Percentiles rank a stretch among this genome's conserved stretches.
These are phyloP conservation scores for Chaetomidium leptoderma DNA, from an alignment of 495 filamentous ascomycete genomes.

Conservation along the genomic window DNA sequence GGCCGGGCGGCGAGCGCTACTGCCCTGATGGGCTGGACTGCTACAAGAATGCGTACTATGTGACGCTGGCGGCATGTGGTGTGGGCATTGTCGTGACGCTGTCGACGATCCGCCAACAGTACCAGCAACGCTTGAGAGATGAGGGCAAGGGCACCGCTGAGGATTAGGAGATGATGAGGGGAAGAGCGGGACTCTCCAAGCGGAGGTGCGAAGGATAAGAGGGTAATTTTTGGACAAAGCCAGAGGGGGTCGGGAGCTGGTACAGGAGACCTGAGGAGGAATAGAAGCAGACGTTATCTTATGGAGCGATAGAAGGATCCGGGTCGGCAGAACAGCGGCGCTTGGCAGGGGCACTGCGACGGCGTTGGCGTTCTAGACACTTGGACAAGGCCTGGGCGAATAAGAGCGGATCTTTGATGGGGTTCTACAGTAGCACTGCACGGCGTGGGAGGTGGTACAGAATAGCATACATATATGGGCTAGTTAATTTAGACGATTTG, in stretches of 20 bases:
- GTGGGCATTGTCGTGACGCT: constrained; percentile 65
- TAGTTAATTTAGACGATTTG: background rate
- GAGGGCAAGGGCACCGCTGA: constrained; percentile 34
- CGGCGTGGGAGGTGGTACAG: background rate
- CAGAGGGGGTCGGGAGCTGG: too few relatives aligned
- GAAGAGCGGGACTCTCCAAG: background rate
- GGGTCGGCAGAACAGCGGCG: background rate
- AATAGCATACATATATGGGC: background rate
- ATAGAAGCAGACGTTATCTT: background rate
- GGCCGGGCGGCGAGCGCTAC: constrained; percentile 61
- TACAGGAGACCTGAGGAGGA: background rate
- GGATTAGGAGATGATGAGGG: too few relatives aligned
- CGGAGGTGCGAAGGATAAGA: background rate
- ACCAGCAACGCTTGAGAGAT: constrained; percentile 28
- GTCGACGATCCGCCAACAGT: constrained; percentile 72
- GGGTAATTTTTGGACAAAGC: too few relatives aligned
- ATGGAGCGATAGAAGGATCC: background rate
- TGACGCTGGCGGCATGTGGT: constrained; percentile 73
- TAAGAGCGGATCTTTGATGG: background rate
- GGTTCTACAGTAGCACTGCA: background rate
- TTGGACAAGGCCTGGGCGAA: background rate
- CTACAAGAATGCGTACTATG: constrained; percentile 74
- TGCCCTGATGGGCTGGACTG: constrained; percentile 77
- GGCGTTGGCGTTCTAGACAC: background rate
- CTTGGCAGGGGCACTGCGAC: background rate